A percentile compares a stretch with the other conserved stretches of the same genome.
phyloP scores from a whole-genome alignment of 192 early-diverging fungal genomes.

The Obelidium mucronatum region DNA sequence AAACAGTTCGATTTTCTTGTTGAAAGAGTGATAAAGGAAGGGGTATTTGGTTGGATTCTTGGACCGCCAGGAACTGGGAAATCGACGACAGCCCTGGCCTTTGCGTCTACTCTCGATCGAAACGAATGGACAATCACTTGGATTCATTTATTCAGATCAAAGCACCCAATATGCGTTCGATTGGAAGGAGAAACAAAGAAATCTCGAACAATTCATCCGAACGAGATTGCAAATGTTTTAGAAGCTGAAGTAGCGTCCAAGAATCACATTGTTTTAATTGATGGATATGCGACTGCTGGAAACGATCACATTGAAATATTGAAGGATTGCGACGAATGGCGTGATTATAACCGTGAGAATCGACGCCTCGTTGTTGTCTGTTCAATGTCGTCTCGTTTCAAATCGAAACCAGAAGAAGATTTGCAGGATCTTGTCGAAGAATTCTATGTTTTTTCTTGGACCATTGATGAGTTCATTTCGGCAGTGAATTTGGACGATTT shows the following conservation, averaged over 20 bases:
- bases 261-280: background rate
- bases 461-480: too few relatives aligned
- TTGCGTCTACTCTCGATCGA: background rate
- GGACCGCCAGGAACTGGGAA: constrained; percentile 5
- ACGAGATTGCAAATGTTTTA: background rate
- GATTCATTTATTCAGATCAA: background rate
- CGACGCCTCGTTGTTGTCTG: background rate
- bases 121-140: background rate
- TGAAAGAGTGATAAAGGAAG: background rate
- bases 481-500: too few relatives aligned
- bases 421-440: background rate
- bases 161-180: background rate
- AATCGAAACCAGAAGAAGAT: background rate
- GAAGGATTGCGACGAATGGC: background rate
- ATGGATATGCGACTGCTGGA: background rate
- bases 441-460: background rate
- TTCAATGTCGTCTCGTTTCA: background rate
- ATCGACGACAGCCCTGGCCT: constrained; percentile 2
- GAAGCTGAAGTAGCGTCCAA: background rate
- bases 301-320: background rate
- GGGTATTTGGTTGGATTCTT: constrained; percentile 4
- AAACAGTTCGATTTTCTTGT: background rate
- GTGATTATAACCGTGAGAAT: background rate
- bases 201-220: background rate
- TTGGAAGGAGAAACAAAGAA: background rate